Conservation (phyloP, 805 yeast species). For the Candida orba region DNA sequence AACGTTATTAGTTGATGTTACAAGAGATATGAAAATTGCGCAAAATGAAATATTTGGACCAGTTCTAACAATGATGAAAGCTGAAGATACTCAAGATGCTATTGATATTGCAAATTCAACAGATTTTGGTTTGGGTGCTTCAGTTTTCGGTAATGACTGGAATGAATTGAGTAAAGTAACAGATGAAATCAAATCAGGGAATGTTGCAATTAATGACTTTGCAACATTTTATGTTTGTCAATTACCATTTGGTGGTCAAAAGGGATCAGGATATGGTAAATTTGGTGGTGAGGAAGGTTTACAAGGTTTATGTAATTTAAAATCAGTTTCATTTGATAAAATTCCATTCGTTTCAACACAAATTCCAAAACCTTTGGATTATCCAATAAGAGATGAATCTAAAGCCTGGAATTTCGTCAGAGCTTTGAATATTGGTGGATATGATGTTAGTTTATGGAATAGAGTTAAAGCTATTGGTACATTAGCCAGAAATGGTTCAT, state of each 20-base stretch:
- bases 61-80: slow-evolving; percentile 71
- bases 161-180: slow-evolving; percentile 56
- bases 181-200: slow-evolving; percentile 65
- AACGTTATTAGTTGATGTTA: slow-evolving; percentile 78
- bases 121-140: slow-evolving; percentile 85
- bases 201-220: slow-evolving; percentile 95
- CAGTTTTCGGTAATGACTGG: slow-evolving; percentile 72
- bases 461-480: slow-evolving; percentile 48
- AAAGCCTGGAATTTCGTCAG: slow-evolving; percentile 87
- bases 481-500: slow-evolving; percentile 40
- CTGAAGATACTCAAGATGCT: slow-evolving; percentile 58
- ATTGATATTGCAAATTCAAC: slow-evolving; percentile 74
- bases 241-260: slow-evolving; percentile 93
- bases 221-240: slow-evolving; percentile 96
- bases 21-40: slow-evolving; percentile 70
- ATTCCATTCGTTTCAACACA: slow-evolving; percentile 70
- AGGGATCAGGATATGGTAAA: slow-evolving; percentile 93
- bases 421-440: slow-evolving; percentile 78
- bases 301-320: slow-evolving; percentile 80
- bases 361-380: slow-evolving; percentile 86
- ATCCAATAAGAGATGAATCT: slow-evolving; percentile 75
- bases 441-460: slow-evolving; percentile 68
- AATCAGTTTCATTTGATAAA: slow-evolving; percentile 81
- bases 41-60: slow-evolving; percentile 95
- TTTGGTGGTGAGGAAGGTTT: slow-evolving; percentile 98